phyloP scores from a whole-genome alignment of 176 grass and related monocot genomes.

The Aegilops bicornis region DNA sequence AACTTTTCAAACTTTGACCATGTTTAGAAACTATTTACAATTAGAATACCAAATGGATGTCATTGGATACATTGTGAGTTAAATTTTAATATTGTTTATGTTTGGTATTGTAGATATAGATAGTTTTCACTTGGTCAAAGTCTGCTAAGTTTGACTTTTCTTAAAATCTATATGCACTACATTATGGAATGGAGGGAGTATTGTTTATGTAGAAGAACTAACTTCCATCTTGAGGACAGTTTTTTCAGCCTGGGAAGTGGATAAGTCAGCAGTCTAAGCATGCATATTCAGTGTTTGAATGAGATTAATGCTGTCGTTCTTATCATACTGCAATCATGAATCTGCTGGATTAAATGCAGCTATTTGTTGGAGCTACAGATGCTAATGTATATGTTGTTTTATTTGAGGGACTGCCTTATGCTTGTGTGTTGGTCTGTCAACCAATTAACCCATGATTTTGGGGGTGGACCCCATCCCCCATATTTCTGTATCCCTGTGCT shows the following conservation, averaged over 20 bases:
- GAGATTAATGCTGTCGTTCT: neutral
- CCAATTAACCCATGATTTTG: neutral
- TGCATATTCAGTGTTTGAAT: neutral
- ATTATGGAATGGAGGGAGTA: no score
- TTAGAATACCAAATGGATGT: no score
- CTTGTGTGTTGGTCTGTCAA: neutral
- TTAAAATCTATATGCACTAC: no score
- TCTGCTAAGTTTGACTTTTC: no score
- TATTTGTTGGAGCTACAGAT: neutral
- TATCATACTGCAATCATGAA: neutral
- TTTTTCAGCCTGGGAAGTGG: neutral
- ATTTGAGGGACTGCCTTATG: neutral
- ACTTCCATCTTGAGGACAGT: neutral
- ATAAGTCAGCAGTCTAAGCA: neutral
- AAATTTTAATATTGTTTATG: no score
- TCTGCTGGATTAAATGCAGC: slow-evolving; percentile 26
- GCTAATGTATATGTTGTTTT: neutral
- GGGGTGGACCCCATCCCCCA: neutral
- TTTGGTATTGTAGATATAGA: no score
- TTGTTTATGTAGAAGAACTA: slow-evolving; percentile 13
- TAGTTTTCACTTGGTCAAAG: no score
- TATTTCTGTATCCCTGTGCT: neutral
- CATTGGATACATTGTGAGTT: no score
- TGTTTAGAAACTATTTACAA: no score
- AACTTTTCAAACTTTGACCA: no score